Evolutionary conservation across 2,329 filamentous ascomycete genomes (phyloP), one percentile per base, ranked within the genome.

Genomic region (Aureobasidium mangrovei): DNA sequence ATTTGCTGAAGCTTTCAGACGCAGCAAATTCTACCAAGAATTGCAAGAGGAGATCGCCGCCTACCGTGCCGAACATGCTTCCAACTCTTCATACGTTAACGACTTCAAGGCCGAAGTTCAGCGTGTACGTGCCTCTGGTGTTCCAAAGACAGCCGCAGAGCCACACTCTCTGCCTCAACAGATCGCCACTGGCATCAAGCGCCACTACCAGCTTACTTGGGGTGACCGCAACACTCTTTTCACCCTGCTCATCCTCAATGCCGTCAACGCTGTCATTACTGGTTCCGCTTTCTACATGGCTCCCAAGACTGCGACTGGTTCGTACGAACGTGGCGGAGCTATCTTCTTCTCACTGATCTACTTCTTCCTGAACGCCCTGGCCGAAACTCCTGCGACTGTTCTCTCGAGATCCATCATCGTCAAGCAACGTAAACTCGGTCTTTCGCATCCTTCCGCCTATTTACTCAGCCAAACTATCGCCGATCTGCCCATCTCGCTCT

Each of bases 301-400:
- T 0, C 73, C 76, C 0, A 59, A 76, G 9, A 73, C 74, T 0
- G 78, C 80, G 0, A 68, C 65, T 3, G 74, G 75, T 0, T 81
- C 83, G 64, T 77, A 74, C 58, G 67, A 75, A 1, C 77, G 76
- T 44, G 80, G 80, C 10, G 76, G 79, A 0, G 73, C 80, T 2
- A 64, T 75, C 31, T 59, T 70, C 4, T 75, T 74, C 48, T 74
- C 81, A 55, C 66, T 84, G 10, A 84, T 85, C 69, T 74, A 83
- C 59, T 79, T 79, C 4, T 67, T 83, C 31, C 67, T 84, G 3
- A 76, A 73, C 0, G 76, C 79, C 5, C 78, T 83, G 46, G 71
- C 75, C 1, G 82, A 85, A 60, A 72, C 82, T 39, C 72, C 93
- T 40, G 88, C 86, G 0, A 63, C 75, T 8, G 76, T 74, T 56